Evolutionary conservation across 305 asterid genomes (phyloP), one percentile per base, ranked within the genome.

Genomic region (Rubia peregrina): DNA sequence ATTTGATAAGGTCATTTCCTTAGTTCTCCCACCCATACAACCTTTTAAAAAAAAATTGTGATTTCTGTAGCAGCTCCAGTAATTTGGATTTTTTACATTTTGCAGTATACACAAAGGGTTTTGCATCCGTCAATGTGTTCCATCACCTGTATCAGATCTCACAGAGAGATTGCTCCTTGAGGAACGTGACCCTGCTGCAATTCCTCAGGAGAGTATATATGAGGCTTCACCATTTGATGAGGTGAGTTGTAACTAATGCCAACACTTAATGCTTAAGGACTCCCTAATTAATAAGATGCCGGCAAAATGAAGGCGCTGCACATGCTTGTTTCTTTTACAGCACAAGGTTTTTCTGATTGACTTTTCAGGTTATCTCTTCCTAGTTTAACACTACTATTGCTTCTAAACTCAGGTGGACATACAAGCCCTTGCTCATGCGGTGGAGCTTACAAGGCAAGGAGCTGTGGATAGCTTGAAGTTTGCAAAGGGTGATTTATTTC

Each of bases 361-460:
- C 16, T 62, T 63, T 9, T 36, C 36, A 59, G n/a, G 68, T 19
- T n/a, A 36, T 55, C 33, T 26, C 14, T 19, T 46, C 38, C 36
- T 12, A 44, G 42, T 62, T 61, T 61, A 42, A 41, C 63, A 19
- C 30, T 40, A 19, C 8, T 62, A 16, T 66, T 36, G 55, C 69
- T 67, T 74, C 56, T 67, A 17, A 24, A 72, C 41, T 55, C 84
- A 94, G 98, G 95, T 85, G 85, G 99, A 94, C 80, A 88, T 94
- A 77, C 99, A 94, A 83, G 98, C 96, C 70, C 96, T 91, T 80
- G 99, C 98, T 72, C 96, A 91, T 86, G 98, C 99, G 1, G 98
- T 89, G 80, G 98, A 94, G 83, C 89, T 94, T 66, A 88, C 97
- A 21, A 88, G 99, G 80, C 99, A 91, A 80, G 96, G 95, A 78